Conservation (phyloP, 805 yeast genomes). For the Diddensiella caesifluorescens region DNA sequence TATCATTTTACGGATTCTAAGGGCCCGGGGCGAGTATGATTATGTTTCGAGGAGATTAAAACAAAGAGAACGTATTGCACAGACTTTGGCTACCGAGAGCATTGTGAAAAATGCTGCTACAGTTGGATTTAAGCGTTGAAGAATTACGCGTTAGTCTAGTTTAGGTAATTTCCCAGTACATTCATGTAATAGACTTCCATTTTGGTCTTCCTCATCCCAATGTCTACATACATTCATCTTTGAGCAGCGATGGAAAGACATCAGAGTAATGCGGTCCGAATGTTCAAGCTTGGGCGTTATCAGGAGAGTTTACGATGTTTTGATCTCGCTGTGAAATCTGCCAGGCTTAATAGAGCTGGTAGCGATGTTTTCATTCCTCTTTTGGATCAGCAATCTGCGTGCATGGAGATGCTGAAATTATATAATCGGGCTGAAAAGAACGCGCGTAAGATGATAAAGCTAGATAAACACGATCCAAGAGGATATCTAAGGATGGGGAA, state of each 20-base stretch:
- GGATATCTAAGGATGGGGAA: slow-evolving; percentile 12
- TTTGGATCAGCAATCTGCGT: slow-evolving; percentile 12
- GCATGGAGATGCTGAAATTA: slow-evolving; percentile 1
- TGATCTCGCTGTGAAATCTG: not conserved
- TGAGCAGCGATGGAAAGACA: slow-evolving; percentile 2
- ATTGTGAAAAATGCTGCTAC: slow-evolving; percentile 22
- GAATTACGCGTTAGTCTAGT: too few relatives aligned
- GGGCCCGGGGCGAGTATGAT: slow-evolving; percentile 57
- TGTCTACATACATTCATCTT: too few relatives aligned
- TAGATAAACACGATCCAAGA: slow-evolving; percentile 2
- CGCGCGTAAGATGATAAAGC: slow-evolving; percentile 9
- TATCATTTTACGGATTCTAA: slow-evolving; percentile 62
- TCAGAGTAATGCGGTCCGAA: not conserved
- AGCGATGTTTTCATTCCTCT: not conserved
- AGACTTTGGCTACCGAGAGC: slow-evolving; percentile 50
- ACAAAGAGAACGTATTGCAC: slow-evolving; percentile 55
- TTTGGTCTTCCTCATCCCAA: too few relatives aligned
- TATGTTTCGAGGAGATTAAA: slow-evolving; percentile 56
- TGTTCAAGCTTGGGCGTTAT: not conserved
- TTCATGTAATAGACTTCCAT: too few relatives aligned
- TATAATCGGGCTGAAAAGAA: slow-evolving; percentile 1
- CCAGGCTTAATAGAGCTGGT: not conserved
- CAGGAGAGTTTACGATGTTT: not conserved
- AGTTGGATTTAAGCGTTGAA: slow-evolving; percentile 12
- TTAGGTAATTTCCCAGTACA: too few relatives aligned